Base-by-base conservation (phyloP, 441 rosid genomes). In the Mallotus japonicus region DNA sequence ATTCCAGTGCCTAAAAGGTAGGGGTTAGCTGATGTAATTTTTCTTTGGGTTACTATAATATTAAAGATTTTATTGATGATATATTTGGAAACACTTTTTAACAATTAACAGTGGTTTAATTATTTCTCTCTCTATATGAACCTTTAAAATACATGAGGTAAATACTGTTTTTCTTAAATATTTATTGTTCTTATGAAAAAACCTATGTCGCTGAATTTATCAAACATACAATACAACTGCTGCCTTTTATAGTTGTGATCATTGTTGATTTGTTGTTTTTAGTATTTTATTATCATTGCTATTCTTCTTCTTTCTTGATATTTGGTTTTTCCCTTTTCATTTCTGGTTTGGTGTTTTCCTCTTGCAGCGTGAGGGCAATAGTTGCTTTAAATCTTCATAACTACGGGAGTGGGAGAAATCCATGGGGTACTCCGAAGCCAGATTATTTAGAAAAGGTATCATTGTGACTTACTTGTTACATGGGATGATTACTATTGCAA, bases 321-420 rank as follows among this genome's bases (percentile, higher is more conserved):
- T 46, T 40, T 47, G 46, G 3, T 67, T 70, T 64, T 19, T 67
- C 42, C 50, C 11, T 73, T 22, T 73, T 64, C 44, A 32, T 17
- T 62, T 65, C 13, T 17, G 14, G 6, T 62, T 7, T 28, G 40
- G 58, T 64, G 71, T 44, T 63, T 16, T 56, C 71, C 50, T 74
- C 62, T 78, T 78, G 20, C 77, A 95, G 98, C 80, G 91, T 95
- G 37, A 86, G 99, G 87, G 98, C 99, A 47, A 89, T 95, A 44
- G 96, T 95, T 73, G 92, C 88, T 70, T 81, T 95, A 79, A 92
- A 95, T 86, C 95, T 95, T 83, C 86, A 88, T 76, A 95, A 78
- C 76, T 93, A 95, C 72, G 99, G 89, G 64, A 93, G 98, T 81
- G 99, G 99, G 74, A 88, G 99, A 80, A 85, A 88, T 67, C 99